Conservation (phyloP, 2,329 filamentous ascomycete genomes). For the Colletotrichum sp. region DNA sequence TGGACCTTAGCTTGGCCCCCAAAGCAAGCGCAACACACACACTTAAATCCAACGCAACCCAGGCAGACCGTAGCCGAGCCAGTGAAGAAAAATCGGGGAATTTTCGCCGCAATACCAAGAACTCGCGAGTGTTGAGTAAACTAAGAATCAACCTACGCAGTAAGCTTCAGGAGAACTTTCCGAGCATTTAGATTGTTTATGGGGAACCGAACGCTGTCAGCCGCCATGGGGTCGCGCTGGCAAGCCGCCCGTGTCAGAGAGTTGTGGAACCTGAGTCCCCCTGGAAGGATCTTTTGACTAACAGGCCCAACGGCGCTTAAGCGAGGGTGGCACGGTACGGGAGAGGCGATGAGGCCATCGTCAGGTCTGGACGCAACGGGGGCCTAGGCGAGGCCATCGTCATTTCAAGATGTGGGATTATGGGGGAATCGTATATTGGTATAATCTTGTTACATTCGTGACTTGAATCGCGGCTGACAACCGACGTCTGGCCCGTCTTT, state of each 20-base stretch:
- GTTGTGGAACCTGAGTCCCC: background rate
- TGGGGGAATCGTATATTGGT: background rate
- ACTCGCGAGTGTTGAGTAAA: background rate
- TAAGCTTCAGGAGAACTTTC: background rate
- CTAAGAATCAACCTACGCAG: background rate
- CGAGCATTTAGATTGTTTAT: background rate
- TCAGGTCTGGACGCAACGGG: background rate
- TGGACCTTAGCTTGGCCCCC: background rate
- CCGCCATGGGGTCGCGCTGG: background rate
- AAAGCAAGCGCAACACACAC: background rate
- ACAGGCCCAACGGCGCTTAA: background rate
- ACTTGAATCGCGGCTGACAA: background rate
- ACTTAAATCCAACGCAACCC: background rate
- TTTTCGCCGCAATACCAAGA: background rate
- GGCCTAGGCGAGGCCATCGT: background rate
- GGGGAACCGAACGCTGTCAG: background rate
- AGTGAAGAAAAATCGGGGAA: background rate
- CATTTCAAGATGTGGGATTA: background rate
- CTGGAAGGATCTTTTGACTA: background rate
- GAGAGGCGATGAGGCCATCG: background rate
- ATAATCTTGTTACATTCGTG: background rate
- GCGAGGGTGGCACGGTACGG: background rate
- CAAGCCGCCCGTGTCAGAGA: background rate
- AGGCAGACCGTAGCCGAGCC: background rate
- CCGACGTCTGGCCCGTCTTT: fast-evolving